Conservation (phyloP, 2,329 filamentous ascomycete species). For the Intubia oerlemansii region DNA sequence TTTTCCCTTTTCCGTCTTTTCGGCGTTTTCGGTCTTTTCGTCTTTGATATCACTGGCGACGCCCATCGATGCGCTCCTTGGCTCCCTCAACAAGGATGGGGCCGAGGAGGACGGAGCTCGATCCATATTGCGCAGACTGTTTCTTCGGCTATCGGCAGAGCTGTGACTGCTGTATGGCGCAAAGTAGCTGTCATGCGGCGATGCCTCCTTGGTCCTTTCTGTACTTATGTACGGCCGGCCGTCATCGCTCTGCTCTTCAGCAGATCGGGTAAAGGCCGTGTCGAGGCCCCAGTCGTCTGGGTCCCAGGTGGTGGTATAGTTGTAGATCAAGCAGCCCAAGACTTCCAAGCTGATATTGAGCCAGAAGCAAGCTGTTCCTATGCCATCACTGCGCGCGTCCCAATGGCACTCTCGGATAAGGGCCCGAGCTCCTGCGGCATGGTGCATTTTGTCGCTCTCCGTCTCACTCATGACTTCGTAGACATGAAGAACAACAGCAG, state of each 20-base stretch:
- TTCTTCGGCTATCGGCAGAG: too few relatives aligned
- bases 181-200: too few relatives aligned
- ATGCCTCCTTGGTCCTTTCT: too few relatives aligned
- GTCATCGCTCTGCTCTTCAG: too few relatives aligned
- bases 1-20: neutral
- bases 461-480: slow-evolving; percentile 85
- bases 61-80: too few relatives aligned
- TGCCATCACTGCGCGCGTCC: slow-evolving; percentile 57
- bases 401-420: slow-evolving; percentile 79
- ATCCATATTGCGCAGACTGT: too few relatives aligned
- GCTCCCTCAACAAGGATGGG: too few relatives aligned
- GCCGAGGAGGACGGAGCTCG: too few relatives aligned
- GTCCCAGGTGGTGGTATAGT: slow-evolving; percentile 74
- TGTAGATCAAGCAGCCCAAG: slow-evolving; percentile 69
- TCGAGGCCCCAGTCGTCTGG: slow-evolving; percentile 80
- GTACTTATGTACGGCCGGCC: too few relatives aligned
- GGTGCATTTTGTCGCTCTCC: slow-evolving; percentile 64
- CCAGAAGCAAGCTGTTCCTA: slow-evolving; percentile 86
- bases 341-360: slow-evolving; percentile 80
- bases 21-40: neutral
- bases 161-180: too few relatives aligned
- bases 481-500: slow-evolving; percentile 72
- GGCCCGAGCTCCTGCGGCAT: slow-evolving; percentile 66
- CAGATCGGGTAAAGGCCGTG: slow-evolving; percentile 50
- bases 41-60: neutral